Base-by-base conservation (phyloP, 2,329 filamentous ascomycete species). In the Penicillium sp. region DNA sequence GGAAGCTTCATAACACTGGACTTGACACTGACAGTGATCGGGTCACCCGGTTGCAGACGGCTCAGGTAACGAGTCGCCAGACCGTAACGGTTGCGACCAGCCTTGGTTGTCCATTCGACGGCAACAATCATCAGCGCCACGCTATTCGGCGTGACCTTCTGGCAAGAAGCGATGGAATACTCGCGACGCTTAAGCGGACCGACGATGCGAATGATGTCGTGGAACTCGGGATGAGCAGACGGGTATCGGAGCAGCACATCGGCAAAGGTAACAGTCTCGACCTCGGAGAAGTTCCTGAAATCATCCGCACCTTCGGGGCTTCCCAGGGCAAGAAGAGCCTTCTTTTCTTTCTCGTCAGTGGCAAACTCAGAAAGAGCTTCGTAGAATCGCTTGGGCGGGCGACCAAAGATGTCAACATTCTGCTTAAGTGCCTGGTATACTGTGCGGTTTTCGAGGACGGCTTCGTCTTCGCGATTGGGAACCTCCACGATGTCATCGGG, bases 1-100 rank as follows among this genome's bases (percentile, higher is more conserved):
- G 92, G 92, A n/a, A 98, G 77, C 71, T 96, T 98, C 92, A 98
- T 98, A 51, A 96, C 92, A 15, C 88, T 95, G 0, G 92, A 87
- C 73, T 98, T 98, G 64, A 98, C 88, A 22, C 85, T 94, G 41
- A 87, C 92, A 2, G 89, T 95, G 47, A 98, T 80, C 22, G 82
- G 72, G 25, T 85, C 71, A 35, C 92, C 92, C 9, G 85, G 71
- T 9, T 76, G 74, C 23, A 98, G 81, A 17, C 72, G 65, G 65
- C 82, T 83, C 49, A 98, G 80, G 72, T 93, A 98, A 50, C 84
- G 83, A 8, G 90, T 95, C 6, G 92, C 90, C 64, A 95, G 88
- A 37, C 92, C 92, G 61, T 86, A 90, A 53, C 92, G 88, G 55
- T 85, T 84, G 59, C 89, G 86, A 57, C 90, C 90, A 56, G 79